phyloP scores from a whole-genome alignment of 1,139 yeast genomes.

The Saccharomyces pastorianus region DNA sequence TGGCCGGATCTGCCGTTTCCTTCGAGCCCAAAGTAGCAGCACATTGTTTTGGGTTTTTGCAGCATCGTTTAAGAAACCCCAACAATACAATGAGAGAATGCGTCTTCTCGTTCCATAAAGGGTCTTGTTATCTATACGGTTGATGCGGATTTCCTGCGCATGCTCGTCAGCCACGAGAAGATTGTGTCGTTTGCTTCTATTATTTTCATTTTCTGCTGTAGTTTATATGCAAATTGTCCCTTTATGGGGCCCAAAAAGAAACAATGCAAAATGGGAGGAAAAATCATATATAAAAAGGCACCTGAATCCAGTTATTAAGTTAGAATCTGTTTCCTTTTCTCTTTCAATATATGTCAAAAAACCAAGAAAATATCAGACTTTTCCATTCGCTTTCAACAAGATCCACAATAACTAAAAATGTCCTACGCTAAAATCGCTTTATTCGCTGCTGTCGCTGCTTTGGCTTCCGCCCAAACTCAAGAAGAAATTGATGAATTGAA shows the following conservation, averaged over 20 bases:
- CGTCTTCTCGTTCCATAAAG: not conserved
- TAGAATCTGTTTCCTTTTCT: not conserved
- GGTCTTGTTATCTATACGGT: not conserved
- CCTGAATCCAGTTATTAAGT: not conserved
- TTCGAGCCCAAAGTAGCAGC: not conserved
- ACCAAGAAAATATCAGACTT: not conserved
- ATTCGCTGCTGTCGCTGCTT: too few relatives aligned
- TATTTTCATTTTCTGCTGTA: not conserved
- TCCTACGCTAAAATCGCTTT: too few relatives aligned
- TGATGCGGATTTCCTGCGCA: not conserved
- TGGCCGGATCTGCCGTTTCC: not conserved
- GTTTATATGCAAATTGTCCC: not conserved
- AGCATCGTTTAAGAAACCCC: not conserved
- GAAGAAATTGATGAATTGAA: too few relatives aligned
- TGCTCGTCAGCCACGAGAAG: not conserved
- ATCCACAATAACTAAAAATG: not conserved
- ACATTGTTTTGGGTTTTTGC: not conserved
- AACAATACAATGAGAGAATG: not conserved
- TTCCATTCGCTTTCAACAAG: constrained; percentile 3
- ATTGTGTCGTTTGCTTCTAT: not conserved
- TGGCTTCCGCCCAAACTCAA: too few relatives aligned
- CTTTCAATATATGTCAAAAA: not conserved
- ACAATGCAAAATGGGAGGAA: not conserved
- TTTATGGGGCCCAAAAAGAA: not conserved
- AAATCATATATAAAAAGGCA: not conserved